These are phyloP conservation scores for Aspergillus latus DNA, from an alignment of 2,329 filamentous ascomycete genomes.

Conservation along the genomic window DNA sequence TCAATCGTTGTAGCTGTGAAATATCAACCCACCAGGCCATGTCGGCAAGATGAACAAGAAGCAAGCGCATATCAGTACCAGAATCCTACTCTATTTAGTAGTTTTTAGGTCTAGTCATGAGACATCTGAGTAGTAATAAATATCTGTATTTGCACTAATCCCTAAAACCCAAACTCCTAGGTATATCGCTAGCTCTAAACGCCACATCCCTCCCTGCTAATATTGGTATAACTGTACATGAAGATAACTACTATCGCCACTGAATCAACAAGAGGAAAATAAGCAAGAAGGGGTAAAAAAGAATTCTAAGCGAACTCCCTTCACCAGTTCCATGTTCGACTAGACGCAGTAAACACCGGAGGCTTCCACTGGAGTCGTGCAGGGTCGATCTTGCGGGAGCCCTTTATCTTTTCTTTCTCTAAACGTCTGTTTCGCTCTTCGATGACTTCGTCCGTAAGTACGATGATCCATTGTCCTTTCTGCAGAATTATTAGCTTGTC, in stretches of 20 bases:
- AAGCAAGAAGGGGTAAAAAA: neutral
- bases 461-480: slow-evolving; percentile 95
- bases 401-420: slow-evolving; percentile 77
- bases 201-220: slow-evolving; percentile 10
- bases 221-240: slow-evolving; percentile 3
- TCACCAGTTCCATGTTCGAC: slow-evolving; percentile 93
- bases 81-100: neutral
- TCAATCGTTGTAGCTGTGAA: no score
- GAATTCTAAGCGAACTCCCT: slow-evolving; percentile 6
- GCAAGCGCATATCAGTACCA: no score
- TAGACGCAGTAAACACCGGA: slow-evolving; percentile 86
- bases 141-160: neutral
- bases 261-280: neutral
- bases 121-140: neutral
- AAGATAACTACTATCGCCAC: neutral
- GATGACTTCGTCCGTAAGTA: slow-evolving; percentile 80
- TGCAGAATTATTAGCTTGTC: slow-evolving; percentile 24
- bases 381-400: slow-evolving; percentile 71
- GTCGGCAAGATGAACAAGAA: no score
- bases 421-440: slow-evolving; percentile 67
- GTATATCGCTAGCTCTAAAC: slow-evolving; percentile 10
- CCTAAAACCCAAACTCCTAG: slow-evolving; percentile 6
- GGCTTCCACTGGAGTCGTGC: slow-evolving; percentile 89
- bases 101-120: neutral
- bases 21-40: no score